Conservation (phyloP, 805 yeast species). For the Metschnikowia vanudenii region DNA sequence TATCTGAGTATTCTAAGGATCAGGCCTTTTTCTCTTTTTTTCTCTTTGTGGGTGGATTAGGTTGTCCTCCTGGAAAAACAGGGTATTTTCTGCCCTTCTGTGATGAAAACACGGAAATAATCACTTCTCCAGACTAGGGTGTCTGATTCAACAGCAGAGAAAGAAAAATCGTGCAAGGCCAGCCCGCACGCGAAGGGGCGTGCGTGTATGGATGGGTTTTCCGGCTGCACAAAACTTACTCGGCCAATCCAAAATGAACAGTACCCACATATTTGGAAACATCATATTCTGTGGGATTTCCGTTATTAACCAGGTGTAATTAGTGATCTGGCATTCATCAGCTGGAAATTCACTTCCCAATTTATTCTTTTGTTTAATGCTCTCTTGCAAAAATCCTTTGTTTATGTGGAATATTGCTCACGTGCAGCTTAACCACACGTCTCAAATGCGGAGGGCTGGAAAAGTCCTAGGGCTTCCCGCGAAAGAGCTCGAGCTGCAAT, state of each 20-base stretch:
- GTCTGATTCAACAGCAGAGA: slow-evolving; percentile 6
- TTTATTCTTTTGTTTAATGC: too few relatives aligned
- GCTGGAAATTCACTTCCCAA: too few relatives aligned
- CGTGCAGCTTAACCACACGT: too few relatives aligned
- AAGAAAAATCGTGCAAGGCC: slow-evolving; percentile 8
- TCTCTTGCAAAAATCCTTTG: too few relatives aligned
- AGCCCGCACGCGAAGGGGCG: slow-evolving; percentile 5
- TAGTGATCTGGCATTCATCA: too few relatives aligned
- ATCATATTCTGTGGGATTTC: too few relatives aligned
- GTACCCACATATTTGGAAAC: too few relatives aligned
- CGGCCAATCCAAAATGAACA: neutral
- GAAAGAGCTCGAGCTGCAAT: too few relatives aligned
- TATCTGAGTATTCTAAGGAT: neutral
- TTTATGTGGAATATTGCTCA: too few relatives aligned
- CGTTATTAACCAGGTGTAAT: too few relatives aligned
- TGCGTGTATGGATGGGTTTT: slow-evolving; percentile 7
- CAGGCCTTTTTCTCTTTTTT: neutral
- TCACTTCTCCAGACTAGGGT: slow-evolving; percentile 3
- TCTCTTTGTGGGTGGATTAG: neutral
- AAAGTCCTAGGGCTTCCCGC: too few relatives aligned
- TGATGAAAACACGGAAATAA: neutral
- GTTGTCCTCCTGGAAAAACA: neutral
- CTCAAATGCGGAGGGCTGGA: too few relatives aligned
- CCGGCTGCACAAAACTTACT: neutral
- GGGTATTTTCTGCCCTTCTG: neutral